phyloP scores from a whole-genome alignment of 2,329 filamentous ascomycete genomes.

The Ophiostoma angusticollis region DNA sequence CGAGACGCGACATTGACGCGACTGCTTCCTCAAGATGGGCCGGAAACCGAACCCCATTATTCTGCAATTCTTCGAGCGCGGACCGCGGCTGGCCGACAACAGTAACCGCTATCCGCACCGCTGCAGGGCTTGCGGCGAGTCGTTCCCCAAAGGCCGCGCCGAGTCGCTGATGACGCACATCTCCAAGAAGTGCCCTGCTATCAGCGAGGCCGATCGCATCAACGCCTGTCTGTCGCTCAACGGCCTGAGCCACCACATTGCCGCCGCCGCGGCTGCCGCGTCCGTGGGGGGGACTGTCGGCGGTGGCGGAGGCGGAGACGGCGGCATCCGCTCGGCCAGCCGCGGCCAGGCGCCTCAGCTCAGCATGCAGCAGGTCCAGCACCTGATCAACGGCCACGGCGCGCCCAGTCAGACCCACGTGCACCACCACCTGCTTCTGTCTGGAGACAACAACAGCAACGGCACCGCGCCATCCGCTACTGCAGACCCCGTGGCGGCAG shows the following conservation, averaged over 20 bases:
- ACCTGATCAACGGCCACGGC: constrained; percentile 14
- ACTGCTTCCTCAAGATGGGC: constrained; percentile 53
- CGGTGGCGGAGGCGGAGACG: neutral
- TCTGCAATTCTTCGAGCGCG: constrained; percentile 76
- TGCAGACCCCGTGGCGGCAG: neutral
- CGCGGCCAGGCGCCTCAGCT: constrained; percentile 6
- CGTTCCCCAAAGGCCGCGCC: constrained; percentile 79
- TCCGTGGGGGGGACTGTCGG: constrained; percentile 10
- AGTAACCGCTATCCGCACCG: constrained; percentile 89
- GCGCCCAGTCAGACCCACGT: constrained; percentile 12
- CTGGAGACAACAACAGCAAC: constrained; percentile 5
- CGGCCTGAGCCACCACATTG: constrained; percentile 38
- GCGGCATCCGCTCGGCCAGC: neutral
- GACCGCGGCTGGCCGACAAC: constrained; percentile 73
- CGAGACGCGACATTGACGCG: neutral
- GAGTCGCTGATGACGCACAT: constrained; percentile 73
- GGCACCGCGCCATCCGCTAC: neutral
- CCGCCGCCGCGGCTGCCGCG: constrained; percentile 14
- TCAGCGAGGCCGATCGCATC: constrained; percentile 61
- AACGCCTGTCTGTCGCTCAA: constrained; percentile 61
- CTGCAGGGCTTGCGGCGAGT: constrained; percentile 77
- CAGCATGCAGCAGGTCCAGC: constrained; percentile 3
- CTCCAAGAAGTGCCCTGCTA: constrained; percentile 73
- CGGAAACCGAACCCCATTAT: constrained; percentile 75
- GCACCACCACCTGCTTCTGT: constrained; percentile 13